Evolutionary conservation across 768 basidiomycete species (phyloP), one percentile per base, ranked within the genome.

Genomic region (Collybiopsis luxurians): DNA sequence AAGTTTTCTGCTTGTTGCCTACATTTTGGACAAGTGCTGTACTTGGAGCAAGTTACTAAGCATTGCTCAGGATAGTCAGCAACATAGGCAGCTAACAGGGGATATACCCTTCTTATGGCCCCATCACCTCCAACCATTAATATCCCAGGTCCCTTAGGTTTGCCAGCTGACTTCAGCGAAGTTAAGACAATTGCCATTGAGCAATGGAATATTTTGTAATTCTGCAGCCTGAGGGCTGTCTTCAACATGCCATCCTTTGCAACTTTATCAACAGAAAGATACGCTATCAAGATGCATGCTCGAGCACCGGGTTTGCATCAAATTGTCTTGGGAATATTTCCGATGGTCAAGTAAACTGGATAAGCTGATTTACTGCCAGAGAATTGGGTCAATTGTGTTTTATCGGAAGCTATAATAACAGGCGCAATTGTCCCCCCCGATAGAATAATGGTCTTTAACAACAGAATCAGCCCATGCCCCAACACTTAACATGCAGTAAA

Each of bases 301-400:
- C 31, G 31, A 13, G 31, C 31, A 6, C 31, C 31, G 13, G 31
- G 31, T 13, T 61, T 7, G 59, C 59, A 19, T 54, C 61, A 4
- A 2, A n/a, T 12, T 26, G 30, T 17, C 36, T 70, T 71, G 9
- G 55, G 28, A 11, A 73, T 64, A 40, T 74, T 73, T 0, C 68
- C 72, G 34, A 73, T 61, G 0, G 71, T 67, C 0, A 74, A 51
- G 51, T 75, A 75, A 2, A 73, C 67, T 1, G 74, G 73, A 59
- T 66, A 73, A 3, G 68, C 67, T 38, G 54, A 40, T 52, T 72
- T 69, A 53, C 71, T 66, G 2, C 69, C 63, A 0, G 60, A 34
- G 52, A 73, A 69, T 2, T 60, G 49, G 0, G 68, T 64, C 0
- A 75, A 61, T 27, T 61, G 36, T 0, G 70, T 75, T 49, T 74